phyloP scores from a whole-genome alignment of 148 eudicot genomes.

The Rhododendron molle region DNA sequence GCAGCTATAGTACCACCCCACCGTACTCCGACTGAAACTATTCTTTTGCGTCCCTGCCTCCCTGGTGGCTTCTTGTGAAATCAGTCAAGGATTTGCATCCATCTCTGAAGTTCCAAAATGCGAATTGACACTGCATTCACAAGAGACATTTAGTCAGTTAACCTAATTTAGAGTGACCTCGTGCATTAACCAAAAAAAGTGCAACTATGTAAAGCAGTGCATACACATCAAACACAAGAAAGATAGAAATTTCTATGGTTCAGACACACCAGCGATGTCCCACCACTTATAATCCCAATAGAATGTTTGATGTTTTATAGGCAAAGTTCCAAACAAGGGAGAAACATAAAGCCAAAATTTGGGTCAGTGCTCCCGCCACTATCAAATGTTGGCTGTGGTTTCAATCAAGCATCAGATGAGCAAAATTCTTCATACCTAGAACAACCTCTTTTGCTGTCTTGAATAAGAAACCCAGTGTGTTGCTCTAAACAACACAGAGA shows the following conservation, averaged over 20 bases:
- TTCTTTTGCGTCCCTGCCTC: neutral
- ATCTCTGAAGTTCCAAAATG: neutral
- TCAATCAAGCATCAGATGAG: neutral
- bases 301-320: neutral
- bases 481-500: neutral
- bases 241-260: neutral
- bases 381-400: neutral
- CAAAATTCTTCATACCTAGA: slow-evolving; percentile 1
- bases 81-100: neutral
- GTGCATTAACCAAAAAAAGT: neutral
- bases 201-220: neutral
- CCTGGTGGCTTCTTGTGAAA: neutral
- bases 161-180: neutral
- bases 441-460: neutral
- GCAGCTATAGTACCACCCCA: neutral
- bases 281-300: neutral
- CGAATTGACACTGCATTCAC: neutral
- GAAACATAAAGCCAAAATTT: neutral
- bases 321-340: neutral
- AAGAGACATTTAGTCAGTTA: neutral
- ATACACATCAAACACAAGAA: neutral
- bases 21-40: neutral
- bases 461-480: neutral
- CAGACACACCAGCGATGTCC: neutral
- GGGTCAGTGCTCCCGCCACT: neutral